phyloP scores from a whole-genome alignment of 2,329 filamentous ascomycete genomes.

The Elsinoe batatas region DNA sequence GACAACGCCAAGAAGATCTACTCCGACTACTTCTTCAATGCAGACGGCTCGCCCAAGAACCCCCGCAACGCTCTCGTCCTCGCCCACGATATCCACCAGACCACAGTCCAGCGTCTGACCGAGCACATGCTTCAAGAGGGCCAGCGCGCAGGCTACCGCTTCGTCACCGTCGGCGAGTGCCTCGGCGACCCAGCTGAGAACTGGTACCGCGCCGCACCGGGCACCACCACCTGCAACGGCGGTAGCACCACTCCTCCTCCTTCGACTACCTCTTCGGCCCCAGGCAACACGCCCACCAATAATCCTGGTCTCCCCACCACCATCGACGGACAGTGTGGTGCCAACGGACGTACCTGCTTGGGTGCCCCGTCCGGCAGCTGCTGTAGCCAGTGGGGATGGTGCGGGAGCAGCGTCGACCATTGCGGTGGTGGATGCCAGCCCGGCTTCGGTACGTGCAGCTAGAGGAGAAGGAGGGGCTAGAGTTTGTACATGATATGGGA shows the following conservation, averaged over 20 bases:
- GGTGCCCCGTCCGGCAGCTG: constrained; percentile 26
- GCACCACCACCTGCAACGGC: constrained; percentile 10
- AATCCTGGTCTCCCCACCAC: constrained; percentile 25
- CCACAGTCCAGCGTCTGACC: constrained; percentile 37
- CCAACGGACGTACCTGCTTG: constrained; percentile 27
- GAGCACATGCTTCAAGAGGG: constrained; percentile 35
- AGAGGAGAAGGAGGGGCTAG: background rate
- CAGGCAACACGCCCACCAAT: constrained; percentile 3
- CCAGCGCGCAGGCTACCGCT: constrained; percentile 32
- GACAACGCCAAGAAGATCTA: constrained; percentile 40
- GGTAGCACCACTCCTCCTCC: constrained; percentile 10
- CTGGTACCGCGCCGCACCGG: constrained; percentile 36
- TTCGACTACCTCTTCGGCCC: constrained; percentile 14
- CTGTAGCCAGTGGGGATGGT: constrained; percentile 29
- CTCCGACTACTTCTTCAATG: constrained; percentile 43
- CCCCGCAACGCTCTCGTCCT: constrained; percentile 41
- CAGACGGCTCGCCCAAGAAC: constrained; percentile 30
- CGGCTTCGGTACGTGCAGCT: constrained; percentile 19
- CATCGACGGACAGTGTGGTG: constrained; percentile 28
- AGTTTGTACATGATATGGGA: background rate
- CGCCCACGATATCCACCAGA: constrained; percentile 40
- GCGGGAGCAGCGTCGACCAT: constrained; percentile 29
- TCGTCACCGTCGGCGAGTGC: constrained; percentile 40
- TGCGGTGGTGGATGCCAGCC: constrained; percentile 29
- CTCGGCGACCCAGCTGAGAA: constrained; percentile 36